Evolutionary conservation across 306 rosid genomes (phyloP).

Genomic region (Vicia faba): DNA sequence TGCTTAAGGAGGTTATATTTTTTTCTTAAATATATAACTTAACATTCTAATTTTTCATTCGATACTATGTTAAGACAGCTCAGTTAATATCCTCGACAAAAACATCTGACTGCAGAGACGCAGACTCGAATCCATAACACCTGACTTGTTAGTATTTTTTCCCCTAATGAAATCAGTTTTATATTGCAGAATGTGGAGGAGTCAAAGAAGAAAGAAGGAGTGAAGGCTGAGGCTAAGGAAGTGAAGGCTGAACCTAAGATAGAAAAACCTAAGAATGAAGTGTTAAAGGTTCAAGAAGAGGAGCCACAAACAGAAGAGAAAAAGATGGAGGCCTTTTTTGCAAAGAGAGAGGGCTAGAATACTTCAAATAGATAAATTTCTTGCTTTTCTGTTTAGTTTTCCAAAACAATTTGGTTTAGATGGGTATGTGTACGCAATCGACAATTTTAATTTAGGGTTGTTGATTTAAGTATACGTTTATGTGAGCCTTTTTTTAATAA

Average conservation of each 20-base stretch:
- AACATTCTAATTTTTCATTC: background rate
- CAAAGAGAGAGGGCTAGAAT: background rate
- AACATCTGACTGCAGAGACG: too few species aligned
- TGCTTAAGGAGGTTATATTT: constrained; percentile 38
- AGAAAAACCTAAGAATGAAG: background rate
- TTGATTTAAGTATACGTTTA: background rate
- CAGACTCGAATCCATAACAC: too few species aligned
- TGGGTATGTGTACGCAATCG: background rate
- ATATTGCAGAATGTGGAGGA: constrained; percentile 35
- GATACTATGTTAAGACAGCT: too few species aligned
- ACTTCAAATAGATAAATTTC: background rate
- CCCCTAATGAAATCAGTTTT: background rate
- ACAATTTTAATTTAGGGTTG: constrained; percentile 31
- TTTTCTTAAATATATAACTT: background rate
- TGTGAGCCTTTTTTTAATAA: constrained; percentile 8
- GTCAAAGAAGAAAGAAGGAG: constrained; percentile 19
- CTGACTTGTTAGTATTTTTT: too few species aligned
- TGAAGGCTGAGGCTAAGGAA: background rate
- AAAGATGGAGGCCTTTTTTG: background rate
- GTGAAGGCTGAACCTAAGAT: constrained; percentile 18
- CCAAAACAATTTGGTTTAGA: background rate
- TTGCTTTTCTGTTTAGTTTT: constrained; percentile 18
- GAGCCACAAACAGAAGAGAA: constrained; percentile 31
- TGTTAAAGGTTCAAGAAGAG: constrained; percentile 33
- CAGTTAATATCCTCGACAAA: too few species aligned